Evolutionary conservation across 257 asterid genomes (phyloP), one percentile per base, ranked within the genome.

Genomic region (Capsicum baccatum): DNA sequence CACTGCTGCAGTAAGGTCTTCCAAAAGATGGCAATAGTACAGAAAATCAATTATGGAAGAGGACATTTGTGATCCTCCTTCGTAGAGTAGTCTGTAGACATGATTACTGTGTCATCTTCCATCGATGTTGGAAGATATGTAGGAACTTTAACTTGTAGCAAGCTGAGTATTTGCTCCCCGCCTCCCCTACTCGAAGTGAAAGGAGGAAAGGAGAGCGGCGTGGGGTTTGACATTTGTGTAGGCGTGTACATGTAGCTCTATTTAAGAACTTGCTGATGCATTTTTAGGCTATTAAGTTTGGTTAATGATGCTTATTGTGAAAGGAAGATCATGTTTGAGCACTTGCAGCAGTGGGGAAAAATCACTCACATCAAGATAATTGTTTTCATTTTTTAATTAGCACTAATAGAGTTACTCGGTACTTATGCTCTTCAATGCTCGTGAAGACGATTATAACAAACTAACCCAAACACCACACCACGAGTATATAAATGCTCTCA

Each of bases 11-110:
- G 67, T 81, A 35, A 95, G 83, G 84, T 79, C 90, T 73, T 50
- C 91, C 56, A 94, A 84, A 86, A 84, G 90, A 83, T 86, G 98
- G 96, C 92, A 91, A 85, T 92, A 85, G 58, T 71, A 8, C 79
- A 82, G 81, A 55, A 83, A 58, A 66, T 62, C 74, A 81, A n/a
- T 60, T 69, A 78, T 14, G 56, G 17, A 70, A 67, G 82, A 21
- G 84, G 82, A 66, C 21, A 59, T 14, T 71, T 42, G 66, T 35
- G 6, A 67, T 73, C 74, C 21, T 52, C 52, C 78, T 60, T 84
- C 83, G 91, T 89, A 88, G 79, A 82, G 85, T 60, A 64, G 88
- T 84, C 14, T 39, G 70, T 78, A 55, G 74, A 52, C 79, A 13
- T 26, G 8, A n/a, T 68, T 76, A 70, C 55, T 55, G 66, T 60